These are phyloP conservation scores for Beauveria brongniartii DNA, from an alignment of 2,329 filamentous ascomycete genomes.

Conservation along the genomic window DNA sequence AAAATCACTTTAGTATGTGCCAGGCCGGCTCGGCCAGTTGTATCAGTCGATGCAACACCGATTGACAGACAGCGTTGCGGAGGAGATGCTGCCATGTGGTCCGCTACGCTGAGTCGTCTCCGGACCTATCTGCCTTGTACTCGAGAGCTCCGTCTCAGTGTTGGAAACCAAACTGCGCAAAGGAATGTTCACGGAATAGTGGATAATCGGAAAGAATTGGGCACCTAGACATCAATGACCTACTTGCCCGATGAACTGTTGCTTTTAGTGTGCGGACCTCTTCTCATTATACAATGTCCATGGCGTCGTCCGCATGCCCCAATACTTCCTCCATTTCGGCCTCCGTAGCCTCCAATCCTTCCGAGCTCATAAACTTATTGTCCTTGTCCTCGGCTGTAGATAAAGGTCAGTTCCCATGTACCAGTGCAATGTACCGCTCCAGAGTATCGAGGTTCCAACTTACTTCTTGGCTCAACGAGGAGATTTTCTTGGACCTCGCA, in stretches of 20 bases:
- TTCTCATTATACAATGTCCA: neutral
- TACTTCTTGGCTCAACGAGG: constrained; percentile 70
- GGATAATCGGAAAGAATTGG: neutral
- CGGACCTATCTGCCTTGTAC: no score
- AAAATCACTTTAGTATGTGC: neutral
- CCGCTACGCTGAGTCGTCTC: no score
- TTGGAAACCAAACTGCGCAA: neutral
- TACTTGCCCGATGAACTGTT: neutral
- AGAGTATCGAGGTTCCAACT: constrained; percentile 25
- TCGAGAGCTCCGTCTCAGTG: no score
- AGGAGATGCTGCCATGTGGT: no score
- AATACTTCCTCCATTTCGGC: constrained; percentile 50
- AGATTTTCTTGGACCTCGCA: constrained; percentile 91
- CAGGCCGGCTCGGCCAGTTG: no score
- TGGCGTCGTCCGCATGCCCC: constrained; percentile 31
- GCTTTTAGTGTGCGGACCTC: neutral
- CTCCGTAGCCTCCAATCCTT: constrained; percentile 56
- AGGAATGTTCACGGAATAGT: neutral
- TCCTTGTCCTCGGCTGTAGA: constrained; percentile 56
- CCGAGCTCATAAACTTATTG: constrained; percentile 59
- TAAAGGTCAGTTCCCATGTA: constrained; percentile 12
- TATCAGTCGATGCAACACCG: no score
- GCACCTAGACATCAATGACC: neutral
- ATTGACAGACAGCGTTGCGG: no score
- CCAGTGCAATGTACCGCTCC: constrained; percentile 10